Percentiles rank a stretch among this genome's conserved stretches.
These are phyloP conservation scores for Colletotrichum falcatum DNA, from an alignment of 2,329 filamentous ascomycete species.

Conservation along the genomic window DNA sequence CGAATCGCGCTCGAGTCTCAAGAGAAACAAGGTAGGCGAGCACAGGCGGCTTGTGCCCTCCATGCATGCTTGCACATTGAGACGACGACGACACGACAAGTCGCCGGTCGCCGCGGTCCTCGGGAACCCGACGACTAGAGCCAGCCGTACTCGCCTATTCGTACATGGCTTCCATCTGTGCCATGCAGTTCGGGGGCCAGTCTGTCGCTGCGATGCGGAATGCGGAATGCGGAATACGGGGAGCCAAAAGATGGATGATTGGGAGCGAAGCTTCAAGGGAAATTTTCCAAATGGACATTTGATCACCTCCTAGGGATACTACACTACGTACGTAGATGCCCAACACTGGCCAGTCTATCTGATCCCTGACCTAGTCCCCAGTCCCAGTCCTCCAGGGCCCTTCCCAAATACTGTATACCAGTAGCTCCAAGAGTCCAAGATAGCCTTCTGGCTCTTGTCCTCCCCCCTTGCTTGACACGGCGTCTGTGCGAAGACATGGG, in stretches of 20 bases:
- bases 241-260: background rate
- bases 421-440: no score
- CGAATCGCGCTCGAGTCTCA: conserved; percentile 14
- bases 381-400: no score
- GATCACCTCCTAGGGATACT: no score
- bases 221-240: no score
- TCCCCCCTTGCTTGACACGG: conserved; percentile 7
- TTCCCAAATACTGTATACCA: background rate
- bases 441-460: background rate
- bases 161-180: background rate
- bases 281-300: background rate
- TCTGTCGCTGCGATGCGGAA: no score
- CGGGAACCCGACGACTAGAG: background rate
- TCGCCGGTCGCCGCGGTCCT: background rate
- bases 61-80: conserved; percentile 21
- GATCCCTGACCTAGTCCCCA: background rate
- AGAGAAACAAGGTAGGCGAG: background rate
- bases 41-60: conserved; percentile 20
- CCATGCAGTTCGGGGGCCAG: background rate
- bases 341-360: background rate
- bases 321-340: no score
- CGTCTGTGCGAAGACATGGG: conserved; percentile 22
- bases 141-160: background rate
- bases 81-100: conserved; percentile 24
- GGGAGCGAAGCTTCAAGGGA: background rate